These are phyloP conservation scores for Phytophthora brassicae DNA, from an alignment of 352 stramenopile species.

Conservation along the genomic window DNA sequence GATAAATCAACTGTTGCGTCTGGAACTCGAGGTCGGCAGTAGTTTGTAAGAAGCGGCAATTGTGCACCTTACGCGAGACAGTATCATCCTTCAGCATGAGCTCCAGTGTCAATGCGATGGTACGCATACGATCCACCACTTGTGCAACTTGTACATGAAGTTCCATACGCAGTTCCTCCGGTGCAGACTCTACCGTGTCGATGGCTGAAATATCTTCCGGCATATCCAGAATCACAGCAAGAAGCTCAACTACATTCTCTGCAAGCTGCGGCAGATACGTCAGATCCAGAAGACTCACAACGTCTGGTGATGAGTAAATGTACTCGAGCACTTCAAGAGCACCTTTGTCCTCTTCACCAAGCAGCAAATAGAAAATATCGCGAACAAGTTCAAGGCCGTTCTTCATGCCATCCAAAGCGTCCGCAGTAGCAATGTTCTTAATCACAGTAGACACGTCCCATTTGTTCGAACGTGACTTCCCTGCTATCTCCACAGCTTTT, in stretches of 20 bases:
- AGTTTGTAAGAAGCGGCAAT: constrained; percentile 61
- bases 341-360: constrained; percentile 48
- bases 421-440: constrained; percentile 62
- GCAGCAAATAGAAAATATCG: constrained; percentile 70
- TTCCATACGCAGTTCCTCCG: constrained; percentile 56
- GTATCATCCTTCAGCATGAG: constrained; percentile 59
- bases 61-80: constrained; percentile 51
- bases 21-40: constrained; percentile 65
- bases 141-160: constrained; percentile 71
- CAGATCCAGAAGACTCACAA: constrained; percentile 63
- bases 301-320: constrained; percentile 59
- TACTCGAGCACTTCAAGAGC: constrained; percentile 62
- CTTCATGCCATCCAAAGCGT: constrained; percentile 60
- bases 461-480: constrained; percentile 49
- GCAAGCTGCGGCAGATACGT: constrained; percentile 55
- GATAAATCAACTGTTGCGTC: constrained; percentile 61
- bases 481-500: constrained; percentile 63
- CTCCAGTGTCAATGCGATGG: constrained; percentile 49
- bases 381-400: constrained; percentile 60
- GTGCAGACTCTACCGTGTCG: constrained; percentile 34
- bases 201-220: constrained; percentile 69
- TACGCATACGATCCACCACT: constrained; percentile 55
- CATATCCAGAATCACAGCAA: constrained; percentile 79
- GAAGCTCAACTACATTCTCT: constrained; percentile 72
- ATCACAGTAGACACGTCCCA: constrained; percentile 52